A percentile compares a stretch with the other conserved stretches of the same genome.
These are phyloP conservation scores for Casuarina equisetifolia DNA, from an alignment of 306 rosid species.

Conservation along the genomic window DNA sequence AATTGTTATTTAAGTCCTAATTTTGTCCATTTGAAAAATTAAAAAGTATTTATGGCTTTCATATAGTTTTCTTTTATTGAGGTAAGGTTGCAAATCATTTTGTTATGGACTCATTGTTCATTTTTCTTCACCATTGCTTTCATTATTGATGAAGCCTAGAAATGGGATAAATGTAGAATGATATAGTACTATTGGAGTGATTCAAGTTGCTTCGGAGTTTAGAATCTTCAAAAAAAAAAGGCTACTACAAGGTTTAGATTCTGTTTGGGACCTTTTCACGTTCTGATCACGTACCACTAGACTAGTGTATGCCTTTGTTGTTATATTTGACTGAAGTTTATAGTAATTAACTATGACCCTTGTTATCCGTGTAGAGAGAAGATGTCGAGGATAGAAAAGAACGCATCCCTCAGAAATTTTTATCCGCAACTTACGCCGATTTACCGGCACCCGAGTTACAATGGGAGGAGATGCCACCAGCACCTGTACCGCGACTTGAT, in stretches of 20 bases:
- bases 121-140: neutral
- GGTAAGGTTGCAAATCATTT: too few relatives aligned
- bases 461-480: conserved; percentile 82
- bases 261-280: neutral
- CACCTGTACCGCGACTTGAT: conserved; percentile 87
- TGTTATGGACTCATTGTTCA: too few relatives aligned
- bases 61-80: too few relatives aligned
- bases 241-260: neutral
- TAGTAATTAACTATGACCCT: conserved; percentile 6
- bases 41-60: neutral
- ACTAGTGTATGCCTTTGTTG: neutral
- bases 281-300: neutral
- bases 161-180: neutral
- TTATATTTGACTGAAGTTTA: neutral
- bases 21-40: too few relatives aligned
- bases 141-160: neutral
- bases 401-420: conserved; percentile 31
- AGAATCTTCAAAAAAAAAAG: neutral
- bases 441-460: conserved; percentile 69
- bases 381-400: conserved; percentile 14
- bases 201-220: neutral
- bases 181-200: neutral
- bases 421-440: conserved; percentile 73
- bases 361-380: conserved; percentile 30
- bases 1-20: neutral